Base-by-base conservation (phyloP, 805 yeast genomes). In the Suhomyces xylopsoci region DNA sequence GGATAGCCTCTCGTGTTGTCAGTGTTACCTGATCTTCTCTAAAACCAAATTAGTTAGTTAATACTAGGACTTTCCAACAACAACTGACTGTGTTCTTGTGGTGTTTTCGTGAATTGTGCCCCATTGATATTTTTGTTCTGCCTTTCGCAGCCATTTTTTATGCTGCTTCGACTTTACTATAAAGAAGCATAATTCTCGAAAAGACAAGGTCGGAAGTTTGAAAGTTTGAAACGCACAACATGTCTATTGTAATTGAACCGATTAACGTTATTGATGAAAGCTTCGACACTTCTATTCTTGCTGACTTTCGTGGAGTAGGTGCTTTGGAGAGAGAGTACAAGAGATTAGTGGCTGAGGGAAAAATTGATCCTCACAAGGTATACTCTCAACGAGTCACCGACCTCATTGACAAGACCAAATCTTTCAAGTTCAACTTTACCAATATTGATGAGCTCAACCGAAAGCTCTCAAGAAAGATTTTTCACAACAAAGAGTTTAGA, bases 221-320 rank as follows among this genome's bases (percentile, higher is more conserved):
- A 30, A 22, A n/a, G n/a, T n/a, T n/a, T n/a, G n/a, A n/a, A n/a
- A 42, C 19, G 28, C 45, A 24, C 45, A 42, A 24, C 19, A 36
- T 34, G 42, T 19, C 42, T 38, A 10, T 38, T 19, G 24, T 19
- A 38, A 9, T 38, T 38, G 42, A 30, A 32, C 30, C 32, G 19
- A 26, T 59, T 17, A 49, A 58, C 30, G 58, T 61, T 24, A 61
- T 62, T 49, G 61, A 60, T 46, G 59, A 60, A 7, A 43, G 30
- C 19, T 59, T 61, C 26, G 61, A 58, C 47, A 48, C 55, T 15
- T 32, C 30, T 20, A 20, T 47, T 19, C 32, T 32, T 15, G 22
- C 24, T 5, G 22, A 47, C 34, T 36, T 47, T 22, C 20, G 17
- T 20, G 47, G 40, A 8, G 25, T 51, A 7, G 45, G 30, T 4